Evolutionary conservation across 148 eudicot genomes (phyloP).

Genomic region (Suaeda aralocaspica): DNA sequence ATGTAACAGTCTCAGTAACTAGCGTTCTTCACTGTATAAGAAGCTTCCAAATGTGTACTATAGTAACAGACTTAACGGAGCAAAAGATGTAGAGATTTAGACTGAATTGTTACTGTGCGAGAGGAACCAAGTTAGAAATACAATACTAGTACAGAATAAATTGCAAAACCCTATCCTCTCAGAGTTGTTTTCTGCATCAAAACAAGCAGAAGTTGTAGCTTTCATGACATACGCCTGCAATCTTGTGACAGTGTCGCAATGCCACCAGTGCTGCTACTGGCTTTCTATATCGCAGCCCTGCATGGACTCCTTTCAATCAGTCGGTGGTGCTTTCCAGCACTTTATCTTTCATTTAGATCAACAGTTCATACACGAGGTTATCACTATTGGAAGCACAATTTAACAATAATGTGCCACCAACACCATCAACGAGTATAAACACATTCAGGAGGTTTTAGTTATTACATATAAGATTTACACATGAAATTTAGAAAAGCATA

Average conservation of each 20-base stretch:
- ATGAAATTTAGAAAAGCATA: slow-evolving; percentile 21
- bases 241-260: neutral
- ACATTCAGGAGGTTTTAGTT: slow-evolving; percentile 24
- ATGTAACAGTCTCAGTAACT: neutral
- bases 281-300: neutral
- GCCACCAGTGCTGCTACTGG: neutral
- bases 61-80: neutral
- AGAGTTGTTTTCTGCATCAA: slow-evolving; percentile 6
- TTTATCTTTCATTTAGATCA: slow-evolving; percentile 11
- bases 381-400: slow-evolving; percentile 10
- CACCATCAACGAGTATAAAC: slow-evolving; percentile 7
- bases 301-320: slow-evolving; percentile 11
- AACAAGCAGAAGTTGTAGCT: slow-evolving; percentile 14
- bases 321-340: slow-evolving; percentile 6
- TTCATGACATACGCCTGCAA: neutral
- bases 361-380: slow-evolving; percentile 6
- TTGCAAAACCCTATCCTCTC: neutral
- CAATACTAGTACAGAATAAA: neutral
- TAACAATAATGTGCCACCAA: slow-evolving; percentile 28
- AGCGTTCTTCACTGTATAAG: slow-evolving; percentile 1
- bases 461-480: slow-evolving; percentile 34
- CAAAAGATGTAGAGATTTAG: neutral
- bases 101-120: slow-evolving; percentile 7
- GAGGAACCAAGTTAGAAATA: slow-evolving; percentile 4
- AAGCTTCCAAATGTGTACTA: slow-evolving; percentile 1